Evolutionary conservation across 2,329 filamentous ascomycete species (phyloP).

Genomic region (Xylariales sp.): DNA sequence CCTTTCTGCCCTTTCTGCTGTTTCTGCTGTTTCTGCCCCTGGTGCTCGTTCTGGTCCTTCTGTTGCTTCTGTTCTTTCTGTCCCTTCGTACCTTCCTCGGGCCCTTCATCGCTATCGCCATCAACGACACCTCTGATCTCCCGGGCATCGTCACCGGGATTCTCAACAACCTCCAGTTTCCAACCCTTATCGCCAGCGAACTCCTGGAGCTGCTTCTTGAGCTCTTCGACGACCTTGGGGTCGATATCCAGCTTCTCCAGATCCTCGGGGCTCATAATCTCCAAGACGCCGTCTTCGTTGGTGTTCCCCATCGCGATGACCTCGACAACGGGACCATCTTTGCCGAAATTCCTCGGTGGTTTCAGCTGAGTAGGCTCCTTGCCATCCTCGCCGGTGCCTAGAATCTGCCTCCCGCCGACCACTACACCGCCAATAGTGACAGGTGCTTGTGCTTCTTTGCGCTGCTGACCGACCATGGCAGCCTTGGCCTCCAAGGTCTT

Average conservation of each 20-base stretch:
- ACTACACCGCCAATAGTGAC: constrained; percentile 48
- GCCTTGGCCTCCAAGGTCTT: constrained; percentile 35
- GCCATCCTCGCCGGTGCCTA: constrained; percentile 44
- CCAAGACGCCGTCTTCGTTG: constrained; percentile 56
- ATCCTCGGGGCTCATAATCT: constrained; percentile 59
- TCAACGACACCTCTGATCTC: constrained; percentile 69
- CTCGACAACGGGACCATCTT: constrained; percentile 30
- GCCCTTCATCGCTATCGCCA: constrained; percentile 42
- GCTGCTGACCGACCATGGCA: constrained; percentile 25
- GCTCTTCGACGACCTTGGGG: constrained; percentile 61
- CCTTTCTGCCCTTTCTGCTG: constrained; percentile 21
- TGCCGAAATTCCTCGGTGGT: constrained; percentile 36
- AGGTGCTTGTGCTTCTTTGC: constrained; percentile 18
- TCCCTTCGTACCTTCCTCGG: constrained; percentile 23
- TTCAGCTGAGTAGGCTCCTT: constrained; percentile 41
- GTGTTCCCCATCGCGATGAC: constrained; percentile 40
- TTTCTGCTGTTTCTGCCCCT: constrained; percentile 18
- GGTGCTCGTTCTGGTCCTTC: constrained; percentile 18
- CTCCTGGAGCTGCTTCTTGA: constrained; percentile 64
- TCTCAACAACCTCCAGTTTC: constrained; percentile 76
- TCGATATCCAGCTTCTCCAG: constrained; percentile 64
- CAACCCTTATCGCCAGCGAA: constrained; percentile 68
- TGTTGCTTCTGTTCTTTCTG: constrained; percentile 14
- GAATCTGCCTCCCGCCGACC: constrained; percentile 45
- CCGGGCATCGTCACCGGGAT: constrained; percentile 49